Base-by-base conservation (phyloP, 768 basidiomycete genomes). In the Podaxis rugospora region DNA sequence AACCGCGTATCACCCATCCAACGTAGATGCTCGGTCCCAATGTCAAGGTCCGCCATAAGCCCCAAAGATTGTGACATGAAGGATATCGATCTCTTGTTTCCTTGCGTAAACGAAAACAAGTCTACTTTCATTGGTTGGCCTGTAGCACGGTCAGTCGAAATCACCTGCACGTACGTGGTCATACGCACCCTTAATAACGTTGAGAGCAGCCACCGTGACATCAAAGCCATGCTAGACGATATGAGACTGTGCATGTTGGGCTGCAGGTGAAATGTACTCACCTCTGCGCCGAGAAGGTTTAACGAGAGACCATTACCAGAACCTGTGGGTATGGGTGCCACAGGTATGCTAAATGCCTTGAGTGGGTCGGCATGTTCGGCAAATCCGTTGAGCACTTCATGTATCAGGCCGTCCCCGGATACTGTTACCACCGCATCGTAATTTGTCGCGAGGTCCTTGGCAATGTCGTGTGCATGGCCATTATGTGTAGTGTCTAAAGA, bases 1-100 rank as follows among this genome's bases (percentile, higher is more conserved):
- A 95, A 95, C 7, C 93, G 87, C 11, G 80, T 76, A 67, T 88
- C 89, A 9, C 93, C 93, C 87, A 95, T 87, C 88, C 90, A 94
- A 7, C 92, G 83, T 44, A 95, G 72, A 66, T 91, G 76, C 62
- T 95, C 93, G 1, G 93, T 95, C 58, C 89, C 89, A 49, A 91
- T 73, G 72, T 94, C 93, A 42, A 93, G 62, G 63, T 95, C 92
- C 2, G 93, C 92, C 85, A 93, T 89, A 35, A 95, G 77, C 2
- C 93, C 93, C 21, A 92, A 68, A 2, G 87, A 81, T 74, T 93
- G 92, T 0, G 89, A 86, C 85, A 95, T 87, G 77, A 92, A 95
- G 13, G 90, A 92, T 67, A 90, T 78, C 1, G 77, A 78, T 5
- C 82, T 78, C 64, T 81, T 86, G 52, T 78, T 81, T 9, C 78